Conservation (phyloP, 2,329 filamentous ascomycete species). For the Ophiostoma perfectum region DNA sequence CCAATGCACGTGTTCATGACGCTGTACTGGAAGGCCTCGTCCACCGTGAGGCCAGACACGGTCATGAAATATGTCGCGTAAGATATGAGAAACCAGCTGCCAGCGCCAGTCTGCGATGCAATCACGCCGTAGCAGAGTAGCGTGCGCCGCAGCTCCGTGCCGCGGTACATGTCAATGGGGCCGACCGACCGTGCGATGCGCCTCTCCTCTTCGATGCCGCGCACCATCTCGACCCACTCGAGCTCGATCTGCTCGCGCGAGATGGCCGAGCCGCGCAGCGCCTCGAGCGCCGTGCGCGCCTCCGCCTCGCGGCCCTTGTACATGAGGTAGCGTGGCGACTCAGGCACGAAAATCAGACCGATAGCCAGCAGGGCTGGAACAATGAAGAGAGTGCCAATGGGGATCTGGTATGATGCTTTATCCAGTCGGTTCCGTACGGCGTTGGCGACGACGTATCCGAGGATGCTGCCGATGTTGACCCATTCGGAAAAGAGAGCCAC, state of each 20-base stretch:
- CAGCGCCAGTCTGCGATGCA: constrained; percentile 40
- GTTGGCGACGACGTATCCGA: constrained; percentile 24
- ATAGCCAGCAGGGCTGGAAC: constrained; percentile 28
- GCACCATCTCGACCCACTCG: constrained; percentile 39
- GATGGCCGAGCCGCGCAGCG: constrained; percentile 32
- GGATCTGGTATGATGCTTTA: constrained; percentile 26
- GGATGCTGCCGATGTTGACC: constrained; percentile 27
- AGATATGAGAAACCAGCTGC: constrained; percentile 47
- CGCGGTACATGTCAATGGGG: constrained; percentile 38
- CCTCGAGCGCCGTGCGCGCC: constrained; percentile 32
- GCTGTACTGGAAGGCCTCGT: constrained; percentile 44
- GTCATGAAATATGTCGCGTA: constrained; percentile 47
- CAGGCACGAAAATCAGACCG: constrained; percentile 43
- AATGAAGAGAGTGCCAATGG: constrained; percentile 25
- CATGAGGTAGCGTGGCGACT: constrained; percentile 42
- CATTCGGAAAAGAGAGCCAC: constrained; percentile 26
- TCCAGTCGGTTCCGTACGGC: constrained; percentile 21
- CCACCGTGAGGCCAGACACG: constrained; percentile 37
- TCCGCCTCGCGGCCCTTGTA: constrained; percentile 31
- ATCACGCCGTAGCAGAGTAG: constrained; percentile 47
- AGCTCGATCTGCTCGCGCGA: constrained; percentile 34
- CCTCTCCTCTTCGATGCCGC: constrained; percentile 38
- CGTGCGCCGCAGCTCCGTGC: constrained; percentile 44
- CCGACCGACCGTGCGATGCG: constrained; percentile 32
- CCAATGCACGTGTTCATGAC: constrained; percentile 48